phyloP scores from a whole-genome alignment of 805 yeast species.

The Teunomyces panamensis region DNA sequence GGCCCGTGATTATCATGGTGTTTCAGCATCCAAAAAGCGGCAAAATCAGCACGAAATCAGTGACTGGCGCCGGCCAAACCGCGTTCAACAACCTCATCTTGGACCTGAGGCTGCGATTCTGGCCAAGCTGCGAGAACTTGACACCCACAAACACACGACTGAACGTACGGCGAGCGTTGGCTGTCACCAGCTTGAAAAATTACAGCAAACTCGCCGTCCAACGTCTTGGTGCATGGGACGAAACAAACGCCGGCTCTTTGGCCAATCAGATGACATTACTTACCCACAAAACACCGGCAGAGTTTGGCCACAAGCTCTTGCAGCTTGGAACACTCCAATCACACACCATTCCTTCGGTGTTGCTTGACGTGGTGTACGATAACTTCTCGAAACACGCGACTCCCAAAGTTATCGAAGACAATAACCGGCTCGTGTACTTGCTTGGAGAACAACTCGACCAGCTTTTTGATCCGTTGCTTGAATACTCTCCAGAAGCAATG shows the following conservation, averaged over 20 bases:
- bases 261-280: slow-evolving; percentile 65
- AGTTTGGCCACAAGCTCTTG: slow-evolving; percentile 56
- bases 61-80: slow-evolving; percentile 67
- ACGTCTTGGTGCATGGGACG: slow-evolving; percentile 51
- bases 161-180: slow-evolving; percentile 70
- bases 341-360: slow-evolving; percentile 46
- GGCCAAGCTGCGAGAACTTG: slow-evolving; percentile 75
- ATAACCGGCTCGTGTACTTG: slow-evolving; percentile 71
- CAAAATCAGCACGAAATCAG: slow-evolving; percentile 50
- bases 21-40: slow-evolving; percentile 46
- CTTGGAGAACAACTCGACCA: slow-evolving; percentile 87
- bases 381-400: slow-evolving; percentile 35
- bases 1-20: slow-evolving; percentile 46
- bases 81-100: slow-evolving; percentile 58
- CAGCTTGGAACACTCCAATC: slow-evolving; percentile 57
- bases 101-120: slow-evolving; percentile 61
- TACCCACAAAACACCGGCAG: slow-evolving; percentile 49
- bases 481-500: slow-evolving; percentile 88
- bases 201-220: slow-evolving; percentile 51
- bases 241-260: slow-evolving; percentile 76
- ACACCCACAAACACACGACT: slow-evolving; percentile 46
- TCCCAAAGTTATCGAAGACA: slow-evolving; percentile 53
- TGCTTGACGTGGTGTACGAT: slow-evolving; percentile 73
- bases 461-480: slow-evolving; percentile 83
- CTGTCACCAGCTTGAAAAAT: slow-evolving; percentile 67